phyloP scores from a whole-genome alignment of 257 asterid species.

The Solanum raphanifolium region DNA sequence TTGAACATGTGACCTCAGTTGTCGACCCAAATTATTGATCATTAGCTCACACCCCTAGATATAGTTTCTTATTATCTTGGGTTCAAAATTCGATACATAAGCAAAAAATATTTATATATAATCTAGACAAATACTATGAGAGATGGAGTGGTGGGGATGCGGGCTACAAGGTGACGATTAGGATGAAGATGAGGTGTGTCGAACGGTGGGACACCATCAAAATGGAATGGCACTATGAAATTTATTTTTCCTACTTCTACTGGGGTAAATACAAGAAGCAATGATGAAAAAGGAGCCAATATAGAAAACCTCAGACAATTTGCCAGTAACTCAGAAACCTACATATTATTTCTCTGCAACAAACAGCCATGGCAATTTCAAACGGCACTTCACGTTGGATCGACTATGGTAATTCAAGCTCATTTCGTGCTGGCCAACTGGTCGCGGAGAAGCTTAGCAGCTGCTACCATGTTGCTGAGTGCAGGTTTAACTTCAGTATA shows the following conservation, averaged over 20 bases:
- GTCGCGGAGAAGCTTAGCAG: slow-evolving; percentile 71
- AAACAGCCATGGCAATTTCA: background rate
- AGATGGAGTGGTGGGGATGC: background rate
- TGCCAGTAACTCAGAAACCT: background rate
- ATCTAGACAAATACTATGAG: background rate
- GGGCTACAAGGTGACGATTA: background rate
- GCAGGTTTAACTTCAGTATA: slow-evolving; percentile 88
- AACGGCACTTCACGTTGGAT: background rate
- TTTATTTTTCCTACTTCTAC: background rate
- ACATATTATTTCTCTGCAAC: background rate
- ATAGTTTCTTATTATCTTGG: background rate
- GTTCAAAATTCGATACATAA: background rate
- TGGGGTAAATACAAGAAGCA: background rate
- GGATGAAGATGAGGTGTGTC: background rate
- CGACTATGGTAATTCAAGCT: background rate
- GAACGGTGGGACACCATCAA: background rate
- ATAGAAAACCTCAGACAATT: background rate
- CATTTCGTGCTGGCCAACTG: background rate
- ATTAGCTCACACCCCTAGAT: background rate
- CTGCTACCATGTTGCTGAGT: slow-evolving; percentile 81
- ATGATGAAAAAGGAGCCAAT: background rate
- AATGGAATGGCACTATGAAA: background rate
- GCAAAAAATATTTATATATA: background rate
- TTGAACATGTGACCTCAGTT: background rate
- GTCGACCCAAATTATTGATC: background rate